Evolutionary conservation across 805 yeast species (phyloP).

Genomic region (Wickerhamomyces hampshirensis): DNA sequence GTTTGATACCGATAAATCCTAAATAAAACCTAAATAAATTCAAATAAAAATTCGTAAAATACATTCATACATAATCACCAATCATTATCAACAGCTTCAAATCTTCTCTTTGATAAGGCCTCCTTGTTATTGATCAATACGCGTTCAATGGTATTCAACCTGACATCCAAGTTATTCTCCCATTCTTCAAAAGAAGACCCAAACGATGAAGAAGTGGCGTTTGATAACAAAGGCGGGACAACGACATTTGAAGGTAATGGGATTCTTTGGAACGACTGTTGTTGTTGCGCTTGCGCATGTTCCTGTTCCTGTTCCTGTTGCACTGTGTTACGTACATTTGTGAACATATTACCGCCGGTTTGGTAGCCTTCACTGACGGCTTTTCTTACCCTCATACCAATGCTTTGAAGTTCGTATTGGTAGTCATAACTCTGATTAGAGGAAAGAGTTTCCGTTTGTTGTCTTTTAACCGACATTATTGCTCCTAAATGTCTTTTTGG

Average conservation of each 20-base stretch:
- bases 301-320: constrained; percentile 20
- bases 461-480: constrained; percentile 30
- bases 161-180: constrained; percentile 32
- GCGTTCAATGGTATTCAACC: constrained; percentile 30
- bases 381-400: constrained; percentile 72
- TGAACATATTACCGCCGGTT: constrained; percentile 15
- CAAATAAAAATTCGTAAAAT: neutral
- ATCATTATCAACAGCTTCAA: constrained; percentile 23
- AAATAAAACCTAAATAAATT: too few relatives aligned
- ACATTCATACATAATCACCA: constrained; percentile 12
- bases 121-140: constrained; percentile 18
- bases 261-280: constrained; percentile 29
- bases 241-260: constrained; percentile 29
- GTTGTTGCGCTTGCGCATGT: constrained; percentile 9
- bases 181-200: constrained; percentile 35
- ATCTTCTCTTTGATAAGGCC: constrained; percentile 22
- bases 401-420: constrained; percentile 40
- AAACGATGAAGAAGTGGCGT: constrained; percentile 29
- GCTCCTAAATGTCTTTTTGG: too few relatives aligned
- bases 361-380: constrained; percentile 60
- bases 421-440: constrained; percentile 30
- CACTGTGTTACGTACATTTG: constrained; percentile 11
- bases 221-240: constrained; percentile 31
- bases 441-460: too few relatives aligned
- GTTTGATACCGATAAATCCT: too few relatives aligned